phyloP scores from a whole-genome alignment of 2,329 filamentous ascomycete genomes.

The Colletotrichum viniferum region DNA sequence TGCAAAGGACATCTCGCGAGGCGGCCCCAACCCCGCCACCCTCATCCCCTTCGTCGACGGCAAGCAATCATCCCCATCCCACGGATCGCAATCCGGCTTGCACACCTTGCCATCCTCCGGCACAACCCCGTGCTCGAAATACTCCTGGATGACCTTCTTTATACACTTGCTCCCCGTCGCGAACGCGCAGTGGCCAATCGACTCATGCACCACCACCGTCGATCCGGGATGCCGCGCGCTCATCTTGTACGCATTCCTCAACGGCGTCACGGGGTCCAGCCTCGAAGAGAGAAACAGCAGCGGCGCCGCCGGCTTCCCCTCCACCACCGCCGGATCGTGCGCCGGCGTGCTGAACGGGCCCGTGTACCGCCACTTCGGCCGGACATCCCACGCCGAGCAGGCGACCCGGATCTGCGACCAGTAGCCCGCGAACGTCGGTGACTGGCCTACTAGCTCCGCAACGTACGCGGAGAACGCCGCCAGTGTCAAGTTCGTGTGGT shows the following conservation, averaged over 20 bases:
- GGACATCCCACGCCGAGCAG: constrained; percentile 42
- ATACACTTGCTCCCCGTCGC: constrained; percentile 25
- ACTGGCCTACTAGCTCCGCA: constrained; percentile 27
- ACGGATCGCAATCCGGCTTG: constrained; percentile 24
- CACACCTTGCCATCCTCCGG: constrained; percentile 27
- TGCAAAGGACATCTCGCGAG: not conserved
- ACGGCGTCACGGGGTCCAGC: constrained; percentile 51
- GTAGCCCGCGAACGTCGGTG: constrained; percentile 32
- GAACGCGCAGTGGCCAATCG: constrained; percentile 30
- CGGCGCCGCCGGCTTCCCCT: constrained; percentile 42
- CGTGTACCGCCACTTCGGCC: constrained; percentile 44
- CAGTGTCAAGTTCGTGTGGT: constrained; percentile 23
- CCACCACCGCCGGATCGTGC: constrained; percentile 23
- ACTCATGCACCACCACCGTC: constrained; percentile 32
- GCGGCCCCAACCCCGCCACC: not conserved
- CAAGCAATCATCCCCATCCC: constrained; percentile 5
- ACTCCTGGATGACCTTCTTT: constrained; percentile 25
- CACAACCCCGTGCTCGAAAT: constrained; percentile 33
- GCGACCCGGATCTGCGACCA: constrained; percentile 41
- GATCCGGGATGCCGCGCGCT: constrained; percentile 30
- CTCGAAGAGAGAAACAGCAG: constrained; percentile 47
- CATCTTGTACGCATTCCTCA: constrained; percentile 38
- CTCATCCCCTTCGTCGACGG: not conserved
- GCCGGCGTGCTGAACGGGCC: constrained; percentile 36
- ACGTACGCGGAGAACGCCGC: constrained; percentile 35